Percentiles rank a stretch among this genome's conserved stretches.
These are phyloP conservation scores for Penicillium sp. DNA, from an alignment of 2,329 filamentous ascomycete genomes.

Conservation along the genomic window DNA sequence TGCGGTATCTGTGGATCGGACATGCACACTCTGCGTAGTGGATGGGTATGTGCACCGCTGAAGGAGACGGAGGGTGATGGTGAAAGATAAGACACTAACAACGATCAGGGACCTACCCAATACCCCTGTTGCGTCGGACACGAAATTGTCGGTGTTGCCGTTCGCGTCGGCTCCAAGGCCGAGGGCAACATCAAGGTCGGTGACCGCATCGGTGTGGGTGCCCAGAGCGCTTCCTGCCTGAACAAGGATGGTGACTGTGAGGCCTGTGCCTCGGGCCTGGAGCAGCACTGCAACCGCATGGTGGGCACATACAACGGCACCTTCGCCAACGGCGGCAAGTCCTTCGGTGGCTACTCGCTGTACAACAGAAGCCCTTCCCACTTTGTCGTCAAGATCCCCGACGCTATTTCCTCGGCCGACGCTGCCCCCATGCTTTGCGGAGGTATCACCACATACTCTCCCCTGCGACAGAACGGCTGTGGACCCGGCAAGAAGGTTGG, in stretches of 20 bases:
- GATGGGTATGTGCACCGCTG: conserved; percentile 29
- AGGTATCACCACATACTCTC: conserved; percentile 70
- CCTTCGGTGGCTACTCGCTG: conserved; percentile 66
- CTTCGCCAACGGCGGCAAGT: conserved; percentile 55
- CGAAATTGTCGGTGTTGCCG: conserved; percentile 62
- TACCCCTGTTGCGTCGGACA: conserved; percentile 60
- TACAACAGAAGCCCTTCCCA: conserved; percentile 56
- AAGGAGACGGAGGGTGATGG: not conserved
- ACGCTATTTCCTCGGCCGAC: conserved; percentile 46
- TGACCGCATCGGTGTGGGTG: conserved; percentile 56
- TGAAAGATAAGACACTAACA: not conserved
- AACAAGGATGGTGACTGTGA: conserved; percentile 49
- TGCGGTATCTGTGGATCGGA: conserved; percentile 66
- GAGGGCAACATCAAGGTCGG: conserved; percentile 32
- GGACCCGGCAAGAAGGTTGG: conserved; percentile 71
- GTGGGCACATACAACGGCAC: conserved; percentile 31
- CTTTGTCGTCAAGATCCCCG: conserved; percentile 62
- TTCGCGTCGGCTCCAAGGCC: conserved; percentile 54
- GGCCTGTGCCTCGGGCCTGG: conserved; percentile 47
- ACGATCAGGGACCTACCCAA: conserved; percentile 27
- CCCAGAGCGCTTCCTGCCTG: conserved; percentile 57
- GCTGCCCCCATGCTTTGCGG: conserved; percentile 73
- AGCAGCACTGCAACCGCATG: conserved; percentile 33
- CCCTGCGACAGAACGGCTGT: conserved; percentile 63
- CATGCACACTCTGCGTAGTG: conserved; percentile 58